Evolutionary conservation across 2,329 filamentous ascomycete species (phyloP).

Genomic region (Cadophora sp.): DNA sequence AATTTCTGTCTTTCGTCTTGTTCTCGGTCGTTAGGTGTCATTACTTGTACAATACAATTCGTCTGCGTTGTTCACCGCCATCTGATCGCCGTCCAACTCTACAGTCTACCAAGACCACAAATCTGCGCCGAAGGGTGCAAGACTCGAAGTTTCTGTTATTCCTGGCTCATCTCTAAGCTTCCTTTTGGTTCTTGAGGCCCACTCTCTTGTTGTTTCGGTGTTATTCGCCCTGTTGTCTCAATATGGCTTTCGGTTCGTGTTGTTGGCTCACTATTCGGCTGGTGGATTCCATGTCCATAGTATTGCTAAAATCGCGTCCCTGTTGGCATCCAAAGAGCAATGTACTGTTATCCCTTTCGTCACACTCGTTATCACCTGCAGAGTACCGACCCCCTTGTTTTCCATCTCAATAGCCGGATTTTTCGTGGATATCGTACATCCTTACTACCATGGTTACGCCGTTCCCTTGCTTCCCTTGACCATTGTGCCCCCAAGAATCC

Average conservation of each 20-base stretch:
- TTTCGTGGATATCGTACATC: conserved; percentile 11
- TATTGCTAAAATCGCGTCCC: background rate
- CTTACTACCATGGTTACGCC: background rate
- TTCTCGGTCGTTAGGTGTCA: conserved; percentile 22
- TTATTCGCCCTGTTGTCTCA: background rate
- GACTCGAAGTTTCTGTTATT: background rate
- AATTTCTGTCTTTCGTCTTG: conserved; percentile 13
- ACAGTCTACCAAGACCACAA: background rate
- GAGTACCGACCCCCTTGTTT: background rate
- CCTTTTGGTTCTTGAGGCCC: background rate
- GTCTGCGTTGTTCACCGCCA: background rate
- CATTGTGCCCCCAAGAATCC: background rate
- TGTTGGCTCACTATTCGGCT: background rate
- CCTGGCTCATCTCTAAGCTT: background rate
- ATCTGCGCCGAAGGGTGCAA: background rate
- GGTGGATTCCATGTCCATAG: too few relatives aligned
- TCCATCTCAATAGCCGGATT: background rate
- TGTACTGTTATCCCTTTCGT: background rate
- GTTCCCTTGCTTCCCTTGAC: background rate
- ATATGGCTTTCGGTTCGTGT: background rate
- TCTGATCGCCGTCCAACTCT: background rate
- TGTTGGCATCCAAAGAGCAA: background rate
- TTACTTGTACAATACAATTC: conserved; percentile 30
- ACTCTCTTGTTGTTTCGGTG: background rate
- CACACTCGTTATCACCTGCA: background rate